phyloP scores from a whole-genome alignment of 2,329 filamentous ascomycete genomes.

The Dactylonectria macrodidyma region DNA sequence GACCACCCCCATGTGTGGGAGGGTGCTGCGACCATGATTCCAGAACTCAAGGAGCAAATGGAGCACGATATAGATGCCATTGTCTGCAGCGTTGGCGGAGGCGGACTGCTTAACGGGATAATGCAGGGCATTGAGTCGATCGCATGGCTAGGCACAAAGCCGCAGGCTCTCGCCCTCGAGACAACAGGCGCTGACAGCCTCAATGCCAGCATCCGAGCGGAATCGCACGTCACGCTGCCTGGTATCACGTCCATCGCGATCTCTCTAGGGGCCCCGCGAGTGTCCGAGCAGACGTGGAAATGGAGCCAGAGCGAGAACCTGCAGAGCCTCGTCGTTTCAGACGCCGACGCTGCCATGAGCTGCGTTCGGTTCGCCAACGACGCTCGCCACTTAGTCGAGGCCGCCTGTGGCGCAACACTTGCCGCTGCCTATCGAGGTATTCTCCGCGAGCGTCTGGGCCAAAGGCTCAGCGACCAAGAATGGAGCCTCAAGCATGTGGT shows the following conservation, averaged over 20 bases:
- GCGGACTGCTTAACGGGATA: slow-evolving; percentile 84
- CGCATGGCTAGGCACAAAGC: slow-evolving; percentile 52
- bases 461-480: slow-evolving; percentile 67
- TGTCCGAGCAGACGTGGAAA: slow-evolving; percentile 77
- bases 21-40: slow-evolving; percentile 73
- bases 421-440: slow-evolving; percentile 76
- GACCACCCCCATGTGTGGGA: slow-evolving; percentile 79
- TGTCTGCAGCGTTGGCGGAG: slow-evolving; percentile 85
- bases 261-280: slow-evolving; percentile 80
- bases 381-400: slow-evolving; percentile 84
- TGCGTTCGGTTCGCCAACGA: slow-evolving; percentile 86
- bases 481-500: slow-evolving; percentile 81
- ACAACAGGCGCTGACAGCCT: slow-evolving; percentile 82
- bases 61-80: slow-evolving; percentile 74
- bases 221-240: slow-evolving; percentile 73
- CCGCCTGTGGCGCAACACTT: slow-evolving; percentile 86
- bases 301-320: slow-evolving; percentile 65
- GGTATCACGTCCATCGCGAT: slow-evolving; percentile 84
- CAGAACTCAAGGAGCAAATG: slow-evolving; percentile 61
- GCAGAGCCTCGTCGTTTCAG: slow-evolving; percentile 55
- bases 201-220: slow-evolving; percentile 70
- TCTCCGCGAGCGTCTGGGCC: slow-evolving; percentile 73
- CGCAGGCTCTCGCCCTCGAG: slow-evolving; percentile 80
- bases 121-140: slow-evolving; percentile 75
- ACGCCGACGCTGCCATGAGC: slow-evolving; percentile 83